Evolutionary conservation across 208 protist species (phyloP), one percentile per base, ranked within the genome.

Genomic region (Trypanosoma theileri): DNA sequence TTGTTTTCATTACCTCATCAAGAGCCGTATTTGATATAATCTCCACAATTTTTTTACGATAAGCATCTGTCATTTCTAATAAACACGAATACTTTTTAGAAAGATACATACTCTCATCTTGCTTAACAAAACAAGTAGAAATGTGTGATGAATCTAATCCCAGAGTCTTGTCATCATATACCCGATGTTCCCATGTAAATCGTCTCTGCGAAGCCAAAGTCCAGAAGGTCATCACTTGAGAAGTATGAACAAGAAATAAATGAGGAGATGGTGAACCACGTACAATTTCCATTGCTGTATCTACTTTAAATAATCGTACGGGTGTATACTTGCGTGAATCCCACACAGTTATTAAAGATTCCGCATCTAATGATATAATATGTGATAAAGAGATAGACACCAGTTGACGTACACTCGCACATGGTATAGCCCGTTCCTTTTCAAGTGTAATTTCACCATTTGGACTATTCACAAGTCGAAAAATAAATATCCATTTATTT

Each of bases 291-390:
- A 73, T 61, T 28, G 59, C 69, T 3, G 26, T 54, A 28, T 73
- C 40, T 21, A 73, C 28, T 55, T 73, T 73, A 60, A 73, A 73
- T 21, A 67, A 21, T 4, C 69, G 59, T 22, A 73, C 12, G 13
- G 69, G 69, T 22, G 35, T 10, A 26, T 28, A 67, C 7, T n/a
- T 62, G 10, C 41, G 21, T 19, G 54, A 61, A 52, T 73, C 69
- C 69, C 69, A 73, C 40, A 73, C 51, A 1, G 69, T 73, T 50
- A 73, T 35, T 35, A 73, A 63, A 48, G 31, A 44, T 31, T 73
- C 69, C 0, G 53, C 59, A 54, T 73, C 69, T n/a, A 73, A 64
- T 9, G 57, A 64, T 26, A 45, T 56, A 56, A 71, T 17, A 26
- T 56, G 66, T 16, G 55, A 55, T 28, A 44, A 16, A 26, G 66